Evolutionary conservation across 257 asterid genomes (phyloP).

Genomic region (Solanum appendiculatum): DNA sequence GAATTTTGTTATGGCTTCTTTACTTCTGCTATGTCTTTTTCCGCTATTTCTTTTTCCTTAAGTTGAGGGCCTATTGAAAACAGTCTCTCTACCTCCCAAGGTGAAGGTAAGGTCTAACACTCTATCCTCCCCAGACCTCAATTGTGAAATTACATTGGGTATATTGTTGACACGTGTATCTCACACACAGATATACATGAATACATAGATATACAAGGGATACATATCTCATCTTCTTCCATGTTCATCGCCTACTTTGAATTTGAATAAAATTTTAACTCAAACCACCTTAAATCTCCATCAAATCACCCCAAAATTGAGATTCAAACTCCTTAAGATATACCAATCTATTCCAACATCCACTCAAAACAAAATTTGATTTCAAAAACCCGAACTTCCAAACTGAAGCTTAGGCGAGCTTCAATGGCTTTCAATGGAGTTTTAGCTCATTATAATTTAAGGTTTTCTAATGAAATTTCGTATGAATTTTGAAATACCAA

Average conservation of each 20-base stretch:
- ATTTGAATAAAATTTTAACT: neutral
- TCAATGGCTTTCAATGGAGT: neutral
- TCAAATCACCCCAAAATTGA: neutral
- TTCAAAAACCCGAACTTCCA: neutral
- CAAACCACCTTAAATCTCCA: neutral
- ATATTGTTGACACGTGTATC: neutral
- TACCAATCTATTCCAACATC: neutral
- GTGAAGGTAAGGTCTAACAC: neutral
- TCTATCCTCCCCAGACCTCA: neutral
- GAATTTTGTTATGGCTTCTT: neutral
- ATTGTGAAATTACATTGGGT: neutral
- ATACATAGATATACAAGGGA: neutral
- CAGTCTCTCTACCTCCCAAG: neutral
- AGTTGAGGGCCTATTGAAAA: neutral
- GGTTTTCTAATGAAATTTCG: neutral
- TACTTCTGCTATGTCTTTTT: neutral
- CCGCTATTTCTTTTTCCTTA: neutral
- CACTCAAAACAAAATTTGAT: neutral
- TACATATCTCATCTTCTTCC: neutral
- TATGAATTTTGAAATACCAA: neutral
- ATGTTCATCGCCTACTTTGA: neutral
- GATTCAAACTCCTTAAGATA: neutral
- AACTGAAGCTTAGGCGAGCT: neutral
- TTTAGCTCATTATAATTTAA: neutral
- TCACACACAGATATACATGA: neutral